phyloP scores from a whole-genome alignment of 768 basidiomycete genomes.

The Phylloporus sp. region DNA sequence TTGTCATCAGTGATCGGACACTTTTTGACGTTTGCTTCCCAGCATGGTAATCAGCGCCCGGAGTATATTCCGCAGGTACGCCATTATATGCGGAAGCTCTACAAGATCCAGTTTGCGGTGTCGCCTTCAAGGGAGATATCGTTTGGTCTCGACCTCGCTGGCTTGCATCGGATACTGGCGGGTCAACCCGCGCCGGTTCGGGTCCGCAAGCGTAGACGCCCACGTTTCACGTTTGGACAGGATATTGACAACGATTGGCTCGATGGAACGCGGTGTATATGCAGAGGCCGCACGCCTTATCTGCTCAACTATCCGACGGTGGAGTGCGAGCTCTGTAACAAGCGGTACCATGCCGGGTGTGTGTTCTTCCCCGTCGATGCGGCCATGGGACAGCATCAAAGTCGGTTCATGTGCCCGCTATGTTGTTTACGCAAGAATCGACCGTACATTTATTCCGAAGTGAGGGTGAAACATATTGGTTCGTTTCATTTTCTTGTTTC shows the following conservation, averaged over 20 bases:
- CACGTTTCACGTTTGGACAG: slow-evolving; percentile 68
- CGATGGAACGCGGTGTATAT: slow-evolving; percentile 78
- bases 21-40: slow-evolving; percentile 69
- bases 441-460: slow-evolving; percentile 67
- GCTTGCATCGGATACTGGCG: slow-evolving; percentile 76
- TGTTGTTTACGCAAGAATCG: slow-evolving; percentile 74
- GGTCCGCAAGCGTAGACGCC: slow-evolving; percentile 53
- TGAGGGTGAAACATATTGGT: slow-evolving; percentile 66
- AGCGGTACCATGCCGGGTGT: slow-evolving; percentile 67
- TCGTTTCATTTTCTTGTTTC: slow-evolving; percentile 19
- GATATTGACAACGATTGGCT: slow-evolving; percentile 69
- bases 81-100: slow-evolving; percentile 88
- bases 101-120: slow-evolving; percentile 85
- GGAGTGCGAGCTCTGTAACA: slow-evolving; percentile 61
- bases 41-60: slow-evolving; percentile 63
- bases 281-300: slow-evolving; percentile 62
- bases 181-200: slow-evolving; percentile 49
- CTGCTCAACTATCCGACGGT: slow-evolving; percentile 58
- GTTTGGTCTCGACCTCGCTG: slow-evolving; percentile 77
- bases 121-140: slow-evolving; percentile 77
- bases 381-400: slow-evolving; percentile 28
- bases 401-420: slow-evolving; percentile 65
- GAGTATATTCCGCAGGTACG: slow-evolving; percentile 80
- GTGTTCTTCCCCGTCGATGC: slow-evolving; percentile 62
- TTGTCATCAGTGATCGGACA: slow-evolving; percentile 71